Evolutionary conservation across 2,329 filamentous ascomycete genomes (phyloP), one percentile per base, ranked within the genome.

Genomic region (Sordariomycetes sp.): DNA sequence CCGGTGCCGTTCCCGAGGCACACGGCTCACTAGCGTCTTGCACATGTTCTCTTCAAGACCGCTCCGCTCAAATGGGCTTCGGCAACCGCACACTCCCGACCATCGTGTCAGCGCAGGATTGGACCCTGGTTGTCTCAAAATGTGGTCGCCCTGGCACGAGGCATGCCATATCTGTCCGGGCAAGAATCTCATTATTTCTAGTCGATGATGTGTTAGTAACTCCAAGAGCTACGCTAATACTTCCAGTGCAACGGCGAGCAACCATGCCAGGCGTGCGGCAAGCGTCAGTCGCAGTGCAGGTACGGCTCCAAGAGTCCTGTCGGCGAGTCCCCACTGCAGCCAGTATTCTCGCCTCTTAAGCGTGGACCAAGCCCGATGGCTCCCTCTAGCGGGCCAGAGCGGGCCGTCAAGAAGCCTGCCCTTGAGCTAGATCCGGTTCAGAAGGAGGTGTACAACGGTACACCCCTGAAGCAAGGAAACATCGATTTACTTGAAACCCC

Each of bases 191-290:
- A 17, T 17, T 39, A 6, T 4, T 39, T 4, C 28, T 8, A 32
- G 28, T 32, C 8, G 28, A 32, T 32, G 28, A 32, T 32, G 28
- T 32, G 28, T 32, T 32, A 4, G 28, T 4, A 3, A 32, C 28
- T 32, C n/a, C 6, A 50, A 50, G 45, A 50, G 10, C n/a, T 17
- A 20, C 42, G 22, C 48, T 59, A 39, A 53, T 24, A 2, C 22
- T 32, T 35, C 24, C 35, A 84, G 81, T 84, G 81, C 67, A 80
- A 84, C 67, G 81, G 80, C 28, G 64, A 73, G 53, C 73, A 71
- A 55, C 81, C 80, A 42, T 85, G 82, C 67, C 75, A 74, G 59
- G 79, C 77, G 25, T 85, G 82, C 67, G 69, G 72, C 52, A 83
- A 80, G 68, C 76, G 79, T 65, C 69, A 64, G 22, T 65, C 76